Evolutionary conservation across 164 flowering plant genomes (phyloP).

Genomic region (Sextonia rubra): DNA sequence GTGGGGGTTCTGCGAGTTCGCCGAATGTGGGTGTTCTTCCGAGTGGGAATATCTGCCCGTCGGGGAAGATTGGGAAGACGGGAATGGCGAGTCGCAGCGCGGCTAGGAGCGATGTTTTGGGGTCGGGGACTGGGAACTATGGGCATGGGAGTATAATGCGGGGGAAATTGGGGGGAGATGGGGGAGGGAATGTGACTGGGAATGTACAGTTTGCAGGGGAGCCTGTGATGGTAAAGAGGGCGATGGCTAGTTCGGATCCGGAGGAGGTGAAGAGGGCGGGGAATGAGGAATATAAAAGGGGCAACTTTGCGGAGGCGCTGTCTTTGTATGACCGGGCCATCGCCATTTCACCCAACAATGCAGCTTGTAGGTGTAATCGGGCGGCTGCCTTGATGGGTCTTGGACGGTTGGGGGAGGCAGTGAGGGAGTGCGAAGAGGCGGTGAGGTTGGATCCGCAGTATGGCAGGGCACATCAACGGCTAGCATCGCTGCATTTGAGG

Average conservation of each 20-base stretch:
- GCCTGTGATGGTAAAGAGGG: slow-evolving; percentile 22
- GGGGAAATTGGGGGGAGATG: slow-evolving; percentile 20
- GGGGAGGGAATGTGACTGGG: slow-evolving; percentile 13
- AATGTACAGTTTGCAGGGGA: slow-evolving; percentile 22
- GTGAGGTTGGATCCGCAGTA: slow-evolving; percentile 68
- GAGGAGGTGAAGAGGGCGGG: slow-evolving; percentile 72
- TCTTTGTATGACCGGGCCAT: slow-evolving; percentile 76
- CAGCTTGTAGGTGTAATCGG: slow-evolving; percentile 68
- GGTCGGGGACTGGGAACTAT: slow-evolving; percentile 65
- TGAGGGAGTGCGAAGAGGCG: slow-evolving; percentile 83
- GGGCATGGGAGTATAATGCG: slow-evolving; percentile 92
- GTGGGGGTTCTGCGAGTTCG: slow-evolving; percentile 24
- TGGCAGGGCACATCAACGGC: slow-evolving; percentile 72
- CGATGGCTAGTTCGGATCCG: slow-evolving; percentile 40
- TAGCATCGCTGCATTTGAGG: slow-evolving; percentile 69
- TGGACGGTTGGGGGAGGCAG: slow-evolving; percentile 70
- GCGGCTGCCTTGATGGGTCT: slow-evolving; percentile 82
- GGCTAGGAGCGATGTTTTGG: slow-evolving; percentile 46
- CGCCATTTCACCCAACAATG: slow-evolving; percentile 62
- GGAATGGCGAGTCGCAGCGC: slow-evolving; percentile 28
- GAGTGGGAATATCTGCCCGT: slow-evolving; percentile 62
- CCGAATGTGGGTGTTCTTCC: slow-evolving; percentile 31
- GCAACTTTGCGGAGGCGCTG: slow-evolving; percentile 75
- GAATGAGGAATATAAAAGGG: slow-evolving; percentile 74
- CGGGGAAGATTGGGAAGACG: slow-evolving; percentile 51